A percentile compares a stretch with the other conserved stretches of the same genome.
phyloP scores from a whole-genome alignment of 163 green algal genomes.

The Chloroidium sp. region DNA sequence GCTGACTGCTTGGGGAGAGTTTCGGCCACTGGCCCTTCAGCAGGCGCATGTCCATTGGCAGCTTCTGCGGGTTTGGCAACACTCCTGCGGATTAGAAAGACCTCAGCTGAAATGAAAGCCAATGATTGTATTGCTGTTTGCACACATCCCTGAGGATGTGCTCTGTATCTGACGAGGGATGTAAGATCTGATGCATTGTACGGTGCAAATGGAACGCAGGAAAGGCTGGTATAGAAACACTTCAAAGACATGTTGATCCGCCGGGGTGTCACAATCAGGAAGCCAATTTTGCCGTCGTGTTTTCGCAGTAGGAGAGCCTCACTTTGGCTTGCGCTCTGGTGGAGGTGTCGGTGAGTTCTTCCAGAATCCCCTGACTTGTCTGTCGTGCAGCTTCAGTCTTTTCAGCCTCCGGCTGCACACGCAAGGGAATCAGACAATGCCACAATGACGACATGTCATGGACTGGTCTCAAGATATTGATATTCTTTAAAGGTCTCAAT shows the following conservation, averaged over 20 bases:
- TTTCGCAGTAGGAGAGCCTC: neutral
- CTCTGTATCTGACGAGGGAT: neutral
- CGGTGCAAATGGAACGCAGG: neutral
- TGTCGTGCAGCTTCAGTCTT: constrained; percentile 58
- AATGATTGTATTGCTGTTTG: neutral
- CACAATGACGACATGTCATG: neutral
- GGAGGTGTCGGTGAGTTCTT: constrained; percentile 55
- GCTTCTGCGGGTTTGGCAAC: constrained; percentile 13
- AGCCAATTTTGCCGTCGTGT: neutral
- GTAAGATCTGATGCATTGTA: neutral
- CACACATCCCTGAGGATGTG: neutral
- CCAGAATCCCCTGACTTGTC: constrained; percentile 52
- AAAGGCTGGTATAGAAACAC: neutral
- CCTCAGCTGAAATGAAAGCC: neutral
- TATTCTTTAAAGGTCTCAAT: neutral
- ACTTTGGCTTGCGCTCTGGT: constrained; percentile 3
- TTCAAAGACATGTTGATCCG: neutral
- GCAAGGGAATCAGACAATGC: neutral
- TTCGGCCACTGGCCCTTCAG: neutral
- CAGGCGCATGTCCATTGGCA: neutral
- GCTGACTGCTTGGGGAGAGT: too few species aligned
- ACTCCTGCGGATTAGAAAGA: neutral
- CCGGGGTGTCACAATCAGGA: neutral
- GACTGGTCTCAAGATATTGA: neutral
- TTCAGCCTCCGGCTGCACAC: constrained; percentile 58